Base-by-base conservation (phyloP, 2,329 filamentous ascomycete genomes). In the Apiospora marii region DNA sequence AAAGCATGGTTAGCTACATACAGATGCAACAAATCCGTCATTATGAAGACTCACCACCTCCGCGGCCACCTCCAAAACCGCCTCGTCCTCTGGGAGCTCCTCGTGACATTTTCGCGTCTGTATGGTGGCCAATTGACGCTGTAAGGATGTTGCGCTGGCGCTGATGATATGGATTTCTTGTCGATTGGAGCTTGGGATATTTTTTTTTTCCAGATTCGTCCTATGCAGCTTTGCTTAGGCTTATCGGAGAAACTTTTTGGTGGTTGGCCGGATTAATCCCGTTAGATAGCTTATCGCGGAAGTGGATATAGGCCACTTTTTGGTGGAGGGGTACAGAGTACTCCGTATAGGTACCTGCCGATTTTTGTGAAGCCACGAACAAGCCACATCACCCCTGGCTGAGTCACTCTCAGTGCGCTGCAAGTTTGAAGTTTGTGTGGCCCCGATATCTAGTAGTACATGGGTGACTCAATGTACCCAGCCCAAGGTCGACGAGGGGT, bases 51-150 rank as follows among this genome's bases (percentile, higher is more conserved):
- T 75, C 75, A 81, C 80, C 80, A 74, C 75, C 77, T 70, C 78
- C 77, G 69, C 79, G 72, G 67, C 78, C 77, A 43, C 77, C 77
- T n/a, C 78, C 78, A 71, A 79, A 79, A 69, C 77, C 76, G 73
- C 78, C 77, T 70, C 79, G 76, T 76, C 79, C 79, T 74, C 80
- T 78, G 74, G 80, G 79, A 75, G 78, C 73, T 77, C 79, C 80
- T 80, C 79, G 78, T 72, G 78, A 81, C 79, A 81, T 81, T 13
- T 64, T 64, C 19, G 58, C 58, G 58, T 64, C 58, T 64, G 58
- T 64, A 14, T 64, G 34, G 58, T 64, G 58, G 22, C 34, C 58
- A 64, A 64, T 64, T 41, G 58, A 64, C 58, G 58, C 58, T 64
- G 58, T 64, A 30, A 41, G 34, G 58, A 64, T 64, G 58, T 64